Evolutionary conservation across 129 eudicot species (phyloP).

Genomic region (Chrysanthemum lavandulifolium): DNA sequence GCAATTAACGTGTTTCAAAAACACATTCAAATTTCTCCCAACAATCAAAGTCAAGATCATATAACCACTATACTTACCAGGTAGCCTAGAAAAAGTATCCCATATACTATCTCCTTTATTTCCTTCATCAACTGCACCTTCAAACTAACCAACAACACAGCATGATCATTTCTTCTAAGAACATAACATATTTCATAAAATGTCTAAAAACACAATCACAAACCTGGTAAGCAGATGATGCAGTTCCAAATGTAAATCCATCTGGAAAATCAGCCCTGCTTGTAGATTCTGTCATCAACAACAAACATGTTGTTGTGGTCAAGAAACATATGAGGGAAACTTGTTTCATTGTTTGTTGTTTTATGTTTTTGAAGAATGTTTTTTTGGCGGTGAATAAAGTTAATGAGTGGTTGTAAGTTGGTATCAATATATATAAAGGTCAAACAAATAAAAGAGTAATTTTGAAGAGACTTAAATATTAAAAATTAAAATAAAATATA

Average conservation of each 20-base stretch:
- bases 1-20: no score
- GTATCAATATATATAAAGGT: no score
- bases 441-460: no score
- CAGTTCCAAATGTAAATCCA: neutral
- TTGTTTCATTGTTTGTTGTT: neutral
- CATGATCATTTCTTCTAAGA: neutral
- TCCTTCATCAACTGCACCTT: conserved; percentile 96
- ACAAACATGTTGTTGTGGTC: conserved; percentile 1
- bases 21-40: no score
- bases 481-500: no score
- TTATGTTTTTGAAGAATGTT: neutral
- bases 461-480: no score
- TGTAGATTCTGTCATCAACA: neutral
- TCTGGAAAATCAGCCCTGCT: neutral
- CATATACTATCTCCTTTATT: conserved; percentile 86
- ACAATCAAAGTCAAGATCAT: no score
- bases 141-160: conserved; percentile 43
- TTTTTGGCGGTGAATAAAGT: neutral
- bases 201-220: neutral
- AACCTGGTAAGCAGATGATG: neutral
- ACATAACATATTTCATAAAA: neutral
- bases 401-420: neutral
- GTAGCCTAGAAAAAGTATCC: conserved; percentile 75
- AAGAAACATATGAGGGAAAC: neutral
- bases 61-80: conserved; percentile 39